Evolutionary conservation across 257 asterid genomes (phyloP).

Genomic region (Solanum ahanhuiri): DNA sequence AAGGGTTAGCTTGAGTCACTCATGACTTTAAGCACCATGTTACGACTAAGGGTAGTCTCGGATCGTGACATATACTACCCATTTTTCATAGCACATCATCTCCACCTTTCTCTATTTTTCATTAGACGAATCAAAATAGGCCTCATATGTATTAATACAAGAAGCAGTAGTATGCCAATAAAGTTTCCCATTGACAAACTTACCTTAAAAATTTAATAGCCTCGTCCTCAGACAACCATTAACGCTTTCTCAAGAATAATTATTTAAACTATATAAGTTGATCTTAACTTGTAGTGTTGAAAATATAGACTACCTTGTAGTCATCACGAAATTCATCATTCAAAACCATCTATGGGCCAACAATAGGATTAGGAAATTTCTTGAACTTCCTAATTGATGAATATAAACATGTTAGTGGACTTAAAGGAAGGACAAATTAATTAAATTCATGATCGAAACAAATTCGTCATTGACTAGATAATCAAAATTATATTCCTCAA

Average conservation of each 20-base stretch:
- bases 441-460: no score
- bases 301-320: background rate
- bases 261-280: background rate
- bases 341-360: background rate
- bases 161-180: background rate
- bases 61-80: no score
- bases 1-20: no score
- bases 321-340: background rate
- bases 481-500: no score
- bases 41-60: no score
- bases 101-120: background rate
- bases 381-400: no score
- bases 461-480: no score
- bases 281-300: background rate
- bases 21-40: no score
- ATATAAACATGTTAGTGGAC: background rate
- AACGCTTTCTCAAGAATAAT: background rate
- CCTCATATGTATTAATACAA: background rate
- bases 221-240: background rate
- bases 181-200: background rate
- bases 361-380: background rate
- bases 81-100: background rate
- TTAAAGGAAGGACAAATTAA: background rate
- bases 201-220: background rate
- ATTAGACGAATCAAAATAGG: background rate